phyloP scores from a whole-genome alignment of 129 eudicot species.

The Smallanthus sonchifolius region DNA sequence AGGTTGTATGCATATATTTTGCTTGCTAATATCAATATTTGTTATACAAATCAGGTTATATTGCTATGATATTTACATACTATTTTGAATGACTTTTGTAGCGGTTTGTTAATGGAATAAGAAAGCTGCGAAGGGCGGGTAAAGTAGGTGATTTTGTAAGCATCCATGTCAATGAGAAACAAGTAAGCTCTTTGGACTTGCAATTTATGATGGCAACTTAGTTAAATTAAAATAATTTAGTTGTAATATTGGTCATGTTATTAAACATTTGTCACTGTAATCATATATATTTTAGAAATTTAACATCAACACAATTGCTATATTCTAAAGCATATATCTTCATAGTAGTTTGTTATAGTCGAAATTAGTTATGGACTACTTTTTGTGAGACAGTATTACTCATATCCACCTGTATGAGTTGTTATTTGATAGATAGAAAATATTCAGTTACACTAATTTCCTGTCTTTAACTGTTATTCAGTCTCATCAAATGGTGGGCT shows the following conservation, averaged over 20 bases:
- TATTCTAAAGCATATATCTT: neutral
- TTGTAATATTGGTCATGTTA: no score
- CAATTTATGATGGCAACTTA: neutral
- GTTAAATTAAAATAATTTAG: no score
- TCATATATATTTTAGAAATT: no score
- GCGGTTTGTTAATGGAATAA: slow-evolving; percentile 66
- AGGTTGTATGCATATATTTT: slow-evolving; percentile 38
- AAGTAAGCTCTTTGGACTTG: slow-evolving; percentile 43
- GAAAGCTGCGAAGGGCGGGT: slow-evolving; percentile 86
- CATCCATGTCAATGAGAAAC: slow-evolving; percentile 83
- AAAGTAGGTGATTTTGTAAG: slow-evolving; percentile 89
- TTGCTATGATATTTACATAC: slow-evolving; percentile 6
- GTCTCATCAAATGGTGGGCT: neutral
- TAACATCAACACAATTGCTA: no score
- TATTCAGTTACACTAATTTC: neutral
- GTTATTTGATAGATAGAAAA: neutral
- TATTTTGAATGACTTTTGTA: slow-evolving; percentile 17
- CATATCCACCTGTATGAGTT: neutral
- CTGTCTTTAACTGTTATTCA: neutral
- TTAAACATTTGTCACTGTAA: no score
- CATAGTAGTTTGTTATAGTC: neutral
- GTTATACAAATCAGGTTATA: neutral
- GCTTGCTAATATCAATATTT: neutral
- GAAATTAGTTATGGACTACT: neutral
- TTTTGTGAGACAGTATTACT: neutral